These are phyloP conservation scores for Rhypophila decipiens DNA, from an alignment of 495 filamentous ascomycete species.

Conservation along the genomic window DNA sequence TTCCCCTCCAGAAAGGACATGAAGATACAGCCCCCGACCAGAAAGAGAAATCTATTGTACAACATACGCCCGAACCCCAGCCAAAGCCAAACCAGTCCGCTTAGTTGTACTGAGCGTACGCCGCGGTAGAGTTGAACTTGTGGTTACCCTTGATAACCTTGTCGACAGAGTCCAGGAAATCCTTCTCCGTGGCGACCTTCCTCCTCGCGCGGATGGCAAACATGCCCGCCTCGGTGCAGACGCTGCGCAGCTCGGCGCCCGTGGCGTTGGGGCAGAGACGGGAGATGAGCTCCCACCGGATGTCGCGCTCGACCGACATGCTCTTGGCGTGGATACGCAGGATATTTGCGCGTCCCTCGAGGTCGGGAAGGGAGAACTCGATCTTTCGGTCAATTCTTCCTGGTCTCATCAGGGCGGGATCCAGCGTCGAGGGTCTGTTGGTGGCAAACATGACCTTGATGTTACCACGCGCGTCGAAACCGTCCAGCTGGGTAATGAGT, in stretches of 20 bases:
- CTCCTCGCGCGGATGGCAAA: conserved; percentile 93
- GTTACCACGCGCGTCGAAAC: conserved; percentile 94
- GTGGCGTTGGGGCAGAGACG: conserved; percentile 95
- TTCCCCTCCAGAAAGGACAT: background rate
- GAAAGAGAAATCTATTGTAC: conserved; percentile 8
- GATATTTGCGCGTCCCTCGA: conserved; percentile 95
- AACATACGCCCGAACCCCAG: conserved; percentile 10
- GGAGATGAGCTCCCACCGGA: conserved; percentile 96
- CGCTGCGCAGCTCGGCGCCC: conserved; percentile 87
- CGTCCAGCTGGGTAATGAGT: conserved; percentile 94
- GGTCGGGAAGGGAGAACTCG: conserved; percentile 93
- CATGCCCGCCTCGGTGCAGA: conserved; percentile 99
- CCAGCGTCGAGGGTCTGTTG: conserved; percentile 91
- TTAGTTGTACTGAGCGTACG: conserved; percentile 99
- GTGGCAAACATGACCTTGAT: conserved; percentile 99
- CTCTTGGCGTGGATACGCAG: conserved; percentile 98
- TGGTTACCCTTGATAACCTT: conserved; percentile 99
- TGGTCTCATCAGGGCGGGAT: conserved; percentile 93
- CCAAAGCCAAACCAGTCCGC: conserved; percentile 3
- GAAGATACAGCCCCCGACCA: too few species aligned
- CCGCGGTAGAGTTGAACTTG: conserved; percentile 98
- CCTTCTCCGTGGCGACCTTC: conserved; percentile 99
- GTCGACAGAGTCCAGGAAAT: conserved; percentile 95
- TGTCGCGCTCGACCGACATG: conserved; percentile 98
- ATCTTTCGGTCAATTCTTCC: conserved; percentile 99